Evolutionary conservation across 108 stramenopile genomes (phyloP), one percentile per base, ranked within the genome.

Genomic region (Conticribra guillardii): DNA sequence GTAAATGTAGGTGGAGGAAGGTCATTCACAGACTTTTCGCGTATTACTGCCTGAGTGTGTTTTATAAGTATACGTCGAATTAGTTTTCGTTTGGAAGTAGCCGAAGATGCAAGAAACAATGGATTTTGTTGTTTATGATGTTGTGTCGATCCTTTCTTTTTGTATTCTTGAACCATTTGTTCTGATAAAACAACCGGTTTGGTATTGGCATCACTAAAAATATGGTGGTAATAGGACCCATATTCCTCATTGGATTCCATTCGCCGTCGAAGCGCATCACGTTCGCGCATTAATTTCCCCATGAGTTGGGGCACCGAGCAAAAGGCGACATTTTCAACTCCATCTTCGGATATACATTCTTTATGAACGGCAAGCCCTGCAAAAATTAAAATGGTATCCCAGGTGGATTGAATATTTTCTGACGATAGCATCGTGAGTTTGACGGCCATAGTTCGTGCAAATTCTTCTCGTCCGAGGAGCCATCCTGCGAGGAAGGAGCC

Each of bases 1-100:
- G 83, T 83, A 67, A 86, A 86, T 11, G 60, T 69, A 28, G 73
- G 44, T 17, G 44, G 46, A 8, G 51, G 29, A 41, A 27, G 29
- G 4, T 51, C 30, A 32, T 58, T 70, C 64, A 45, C 4, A 29
- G 60, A 64, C 4, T 56, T 59, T 33, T 47, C 49, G 17, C 55
- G 54, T 4, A 71, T 0, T 0, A 54, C 63, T 21, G 71, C 71
- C 29, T 73, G 54, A 27, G 65, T 30, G 52, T 66, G 54, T 34
- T 73, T 73, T 7, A 73, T 65, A 5, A 73, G 15, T 49, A 73
- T 66, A 4, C 71, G 37, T n/a, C 71, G 23, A 18, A 29, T 65
- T 26, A 73, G 65, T 32, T 32, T n/a, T 31, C 59, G 33, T 27
- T 24, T 65, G 17, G 48, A 50, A 17, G 22, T 31, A 50, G 41